Percentiles rank a stretch among this genome's conserved stretches.
Conservation (phyloP, 192 early-diverging fungal species). For the Linnemannia hyalina region DNA sequence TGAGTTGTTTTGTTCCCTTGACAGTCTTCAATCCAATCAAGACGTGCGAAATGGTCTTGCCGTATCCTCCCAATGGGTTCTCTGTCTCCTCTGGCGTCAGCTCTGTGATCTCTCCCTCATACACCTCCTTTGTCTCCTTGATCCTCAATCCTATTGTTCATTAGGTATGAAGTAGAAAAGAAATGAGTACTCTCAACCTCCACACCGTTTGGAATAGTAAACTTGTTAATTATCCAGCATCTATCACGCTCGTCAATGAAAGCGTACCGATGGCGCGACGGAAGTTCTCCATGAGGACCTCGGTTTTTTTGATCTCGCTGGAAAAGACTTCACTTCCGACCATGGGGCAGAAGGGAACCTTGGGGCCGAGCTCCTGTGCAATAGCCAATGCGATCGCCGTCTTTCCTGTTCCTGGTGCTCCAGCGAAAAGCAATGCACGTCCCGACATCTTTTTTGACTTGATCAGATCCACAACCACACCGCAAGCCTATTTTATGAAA, state of each 20-base stretch:
- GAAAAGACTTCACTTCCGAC: constrained; percentile 99
- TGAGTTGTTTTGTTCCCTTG: constrained; percentile 98
- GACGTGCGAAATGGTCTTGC: constrained; percentile 96
- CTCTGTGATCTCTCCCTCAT: constrained; percentile 99
- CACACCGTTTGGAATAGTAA: too few relatives aligned
- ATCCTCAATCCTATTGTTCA: constrained; percentile 81
- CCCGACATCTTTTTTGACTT: constrained; percentile 98
- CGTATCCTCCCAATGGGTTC: constrained; percentile 98
- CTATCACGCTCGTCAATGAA: background rate
- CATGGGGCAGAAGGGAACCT: constrained; percentile 99
- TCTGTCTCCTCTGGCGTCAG: constrained; percentile 97
- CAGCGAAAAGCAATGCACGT: constrained; percentile 92
- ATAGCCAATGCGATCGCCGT: constrained; percentile 97
- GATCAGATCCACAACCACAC: constrained; percentile 95
- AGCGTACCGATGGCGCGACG: constrained; percentile 88
- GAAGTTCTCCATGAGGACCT: constrained; percentile 99
- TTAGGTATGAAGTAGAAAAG: background rate
- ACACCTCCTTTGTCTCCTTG: constrained; percentile 99
- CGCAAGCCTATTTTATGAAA: constrained; percentile 77
- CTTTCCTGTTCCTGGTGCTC: constrained; percentile 98
- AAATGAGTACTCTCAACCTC: too few relatives aligned
- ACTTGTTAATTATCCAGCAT: too few relatives aligned
- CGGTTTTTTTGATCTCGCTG: constrained; percentile 98
- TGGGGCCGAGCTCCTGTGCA: constrained; percentile 95
- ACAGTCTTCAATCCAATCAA: constrained; percentile 97